phyloP scores from a whole-genome alignment of 1,284 basidiomycete species.

The Mycena citricolor region DNA sequence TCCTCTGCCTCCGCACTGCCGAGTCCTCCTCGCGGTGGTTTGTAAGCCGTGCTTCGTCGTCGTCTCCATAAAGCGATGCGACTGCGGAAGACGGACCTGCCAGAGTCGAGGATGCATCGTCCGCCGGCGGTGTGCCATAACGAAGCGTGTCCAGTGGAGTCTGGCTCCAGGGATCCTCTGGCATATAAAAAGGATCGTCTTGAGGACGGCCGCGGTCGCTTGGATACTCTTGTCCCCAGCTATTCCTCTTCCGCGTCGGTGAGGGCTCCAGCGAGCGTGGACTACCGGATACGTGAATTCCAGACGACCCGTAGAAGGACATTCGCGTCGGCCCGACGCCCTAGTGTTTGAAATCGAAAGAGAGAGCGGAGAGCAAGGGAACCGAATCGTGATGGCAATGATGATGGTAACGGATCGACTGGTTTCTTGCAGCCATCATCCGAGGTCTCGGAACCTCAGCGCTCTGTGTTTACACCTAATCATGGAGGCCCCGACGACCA shows the following conservation, averaged over 20 bases:
- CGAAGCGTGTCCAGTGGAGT: slow-evolving; percentile 3
- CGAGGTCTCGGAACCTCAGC: too few relatives aligned
- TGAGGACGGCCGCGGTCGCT: slow-evolving; percentile 6
- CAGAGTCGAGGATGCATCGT: slow-evolving; percentile 18
- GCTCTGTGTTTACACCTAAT: too few relatives aligned
- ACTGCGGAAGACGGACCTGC: slow-evolving; percentile 17
- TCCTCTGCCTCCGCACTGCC: slow-evolving; percentile 37
- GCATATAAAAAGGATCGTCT: slow-evolving; percentile 12
- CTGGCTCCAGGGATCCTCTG: not conserved
- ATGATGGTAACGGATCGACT: too few relatives aligned
- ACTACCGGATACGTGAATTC: slow-evolving; percentile 9
- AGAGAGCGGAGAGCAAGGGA: too few relatives aligned
- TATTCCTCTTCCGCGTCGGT: slow-evolving; percentile 19
- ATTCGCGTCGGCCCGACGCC: too few relatives aligned
- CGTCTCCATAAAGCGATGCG: slow-evolving; percentile 16
- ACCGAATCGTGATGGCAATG: too few relatives aligned
- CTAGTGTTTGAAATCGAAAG: too few relatives aligned
- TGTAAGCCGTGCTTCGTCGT: slow-evolving; percentile 25
- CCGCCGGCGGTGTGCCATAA: slow-evolving; percentile 21
- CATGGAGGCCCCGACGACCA: slow-evolving; percentile 11
- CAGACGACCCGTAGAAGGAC: too few relatives aligned
- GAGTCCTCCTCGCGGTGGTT: slow-evolving; percentile 30
- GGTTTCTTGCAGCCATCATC: too few relatives aligned
- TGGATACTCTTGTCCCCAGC: slow-evolving; percentile 19
- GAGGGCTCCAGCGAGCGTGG: slow-evolving; percentile 14